A percentile compares a stretch with the other conserved stretches of the same genome.
These are phyloP conservation scores for Lasiosphaeria hispida DNA, from an alignment of 495 filamentous ascomycete genomes.

Conservation along the genomic window DNA sequence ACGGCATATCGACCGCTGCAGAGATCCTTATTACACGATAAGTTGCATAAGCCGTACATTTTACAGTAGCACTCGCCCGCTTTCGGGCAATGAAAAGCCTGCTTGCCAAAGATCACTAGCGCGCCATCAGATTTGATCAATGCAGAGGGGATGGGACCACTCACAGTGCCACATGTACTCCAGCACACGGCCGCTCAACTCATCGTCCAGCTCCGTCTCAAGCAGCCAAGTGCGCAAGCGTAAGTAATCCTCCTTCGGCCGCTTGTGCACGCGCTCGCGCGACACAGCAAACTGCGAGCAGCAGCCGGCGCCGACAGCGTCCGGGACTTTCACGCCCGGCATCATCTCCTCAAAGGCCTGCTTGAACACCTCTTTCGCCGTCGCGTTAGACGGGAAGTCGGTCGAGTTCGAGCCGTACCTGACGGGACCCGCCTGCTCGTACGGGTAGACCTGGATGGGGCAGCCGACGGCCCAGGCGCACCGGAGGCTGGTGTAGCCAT, in stretches of 20 bases:
- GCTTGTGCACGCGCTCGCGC: slow-evolving; percentile 46
- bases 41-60: no score
- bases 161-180: slow-evolving; percentile 75
- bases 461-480: slow-evolving; percentile 64
- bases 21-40: no score
- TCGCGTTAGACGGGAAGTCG: neutral
- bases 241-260: slow-evolving; percentile 53
- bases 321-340: slow-evolving; percentile 41
- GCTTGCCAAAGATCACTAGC: slow-evolving; percentile 39
- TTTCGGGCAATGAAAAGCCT: slow-evolving; percentile 54
- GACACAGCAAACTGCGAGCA: slow-evolving; percentile 72
- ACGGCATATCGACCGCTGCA: no score
- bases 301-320: slow-evolving; percentile 56
- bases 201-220: slow-evolving; percentile 55
- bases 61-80: no score
- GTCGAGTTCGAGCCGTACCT: slow-evolving; percentile 19
- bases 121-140: slow-evolving; percentile 31
- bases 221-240: slow-evolving; percentile 60
- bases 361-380: slow-evolving; percentile 37
- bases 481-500: slow-evolving; percentile 65
- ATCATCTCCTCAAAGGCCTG: slow-evolving; percentile 56
- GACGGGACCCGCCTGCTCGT: neutral
- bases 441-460: slow-evolving; percentile 54
- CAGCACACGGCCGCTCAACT: slow-evolving; percentile 60
- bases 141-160: slow-evolving; percentile 29